These are phyloP conservation scores for Saussurea involucrata DNA, from an alignment of 129 eudicot species.

Conservation along the genomic window DNA sequence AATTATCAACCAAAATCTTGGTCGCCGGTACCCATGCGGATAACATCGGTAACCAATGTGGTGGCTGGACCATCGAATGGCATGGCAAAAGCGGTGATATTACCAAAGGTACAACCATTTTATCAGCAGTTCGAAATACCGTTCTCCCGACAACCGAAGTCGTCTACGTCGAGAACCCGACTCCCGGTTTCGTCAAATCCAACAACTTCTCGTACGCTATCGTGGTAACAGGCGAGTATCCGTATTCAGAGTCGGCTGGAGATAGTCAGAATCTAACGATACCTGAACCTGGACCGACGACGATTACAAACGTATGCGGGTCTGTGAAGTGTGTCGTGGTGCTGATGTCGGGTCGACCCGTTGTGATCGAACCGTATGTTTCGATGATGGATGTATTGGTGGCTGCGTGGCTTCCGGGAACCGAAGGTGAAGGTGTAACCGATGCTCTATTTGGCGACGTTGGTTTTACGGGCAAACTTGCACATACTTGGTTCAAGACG, in stretches of 20 bases:
- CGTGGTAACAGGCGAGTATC: conserved; percentile 72
- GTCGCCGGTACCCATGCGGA: conserved; percentile 74
- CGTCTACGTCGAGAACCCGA: conserved; percentile 52
- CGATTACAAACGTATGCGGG: conserved; percentile 57
- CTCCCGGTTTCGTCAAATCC: conserved; percentile 36
- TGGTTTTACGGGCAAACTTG: conserved; percentile 28
- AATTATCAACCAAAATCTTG: conserved; percentile 51
- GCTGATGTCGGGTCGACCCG: conserved; percentile 62
- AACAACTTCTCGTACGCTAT: conserved; percentile 61
- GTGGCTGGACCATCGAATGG: conserved; percentile 81
- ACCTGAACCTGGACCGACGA: conserved; percentile 47
- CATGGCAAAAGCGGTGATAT: conserved; percentile 57
- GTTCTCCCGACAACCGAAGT: conserved; percentile 69
- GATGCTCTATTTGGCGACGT: conserved; percentile 42
- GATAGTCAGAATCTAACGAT: conserved; percentile 55
- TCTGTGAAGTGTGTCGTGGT: conserved; percentile 59
- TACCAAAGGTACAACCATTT: conserved; percentile 60
- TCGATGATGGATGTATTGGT: conserved; percentile 52
- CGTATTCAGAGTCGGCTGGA: conserved; percentile 63
- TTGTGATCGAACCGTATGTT: conserved; percentile 60
- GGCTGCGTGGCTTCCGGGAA: conserved; percentile 83
- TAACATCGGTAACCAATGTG: conserved; percentile 66
- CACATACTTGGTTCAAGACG: conserved; percentile 28
- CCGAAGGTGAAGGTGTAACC: conserved; percentile 66
- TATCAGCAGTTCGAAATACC: conserved; percentile 47